These are phyloP conservation scores for Amaranthus tricolor DNA, from an alignment of 179 eudicot genomes.

Conservation along the genomic window DNA sequence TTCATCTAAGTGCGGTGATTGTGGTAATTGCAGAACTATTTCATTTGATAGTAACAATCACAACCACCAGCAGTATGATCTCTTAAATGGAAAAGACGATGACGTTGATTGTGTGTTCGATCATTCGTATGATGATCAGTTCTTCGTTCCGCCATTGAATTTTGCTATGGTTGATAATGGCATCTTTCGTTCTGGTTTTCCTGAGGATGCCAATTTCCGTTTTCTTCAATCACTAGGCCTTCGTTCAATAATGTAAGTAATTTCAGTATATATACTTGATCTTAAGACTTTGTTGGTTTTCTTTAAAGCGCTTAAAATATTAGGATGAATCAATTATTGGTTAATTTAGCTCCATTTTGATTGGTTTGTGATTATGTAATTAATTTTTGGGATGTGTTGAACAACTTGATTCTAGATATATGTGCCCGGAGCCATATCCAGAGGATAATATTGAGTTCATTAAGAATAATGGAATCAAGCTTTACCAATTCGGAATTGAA, in stretches of 20 bases:
- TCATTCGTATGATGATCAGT: conserved; percentile 2
- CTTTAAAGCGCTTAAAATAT: neutral
- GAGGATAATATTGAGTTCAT: conserved; percentile 61
- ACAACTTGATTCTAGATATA: conserved; percentile 43
- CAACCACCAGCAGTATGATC: neutral
- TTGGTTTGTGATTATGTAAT: neutral
- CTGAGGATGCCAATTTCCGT: conserved; percentile 59
- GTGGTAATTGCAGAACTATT: conserved; percentile 31
- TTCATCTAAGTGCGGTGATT: conserved; percentile 15
- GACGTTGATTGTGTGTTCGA: neutral
- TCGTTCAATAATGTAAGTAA: conserved; percentile 72
- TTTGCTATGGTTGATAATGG: conserved; percentile 81
- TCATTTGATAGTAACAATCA: neutral
- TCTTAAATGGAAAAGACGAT: neutral
- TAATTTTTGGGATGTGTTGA: neutral
- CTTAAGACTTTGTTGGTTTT: neutral
- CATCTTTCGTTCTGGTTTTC: conserved; percentile 83
- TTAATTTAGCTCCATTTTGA: neutral
- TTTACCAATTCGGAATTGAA: conserved; percentile 76
- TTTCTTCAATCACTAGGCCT: conserved; percentile 74
- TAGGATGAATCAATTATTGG: neutral
- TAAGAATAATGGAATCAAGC: conserved; percentile 63
- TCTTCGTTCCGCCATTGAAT: conserved; percentile 67
- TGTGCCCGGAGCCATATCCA: conserved; percentile 91
- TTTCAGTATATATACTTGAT: neutral